A percentile compares a stretch with the other conserved stretches of the same genome.
Evolutionary conservation across 192 early-diverging fungal genomes (phyloP).

Genomic region (Podila minutissima): DNA sequence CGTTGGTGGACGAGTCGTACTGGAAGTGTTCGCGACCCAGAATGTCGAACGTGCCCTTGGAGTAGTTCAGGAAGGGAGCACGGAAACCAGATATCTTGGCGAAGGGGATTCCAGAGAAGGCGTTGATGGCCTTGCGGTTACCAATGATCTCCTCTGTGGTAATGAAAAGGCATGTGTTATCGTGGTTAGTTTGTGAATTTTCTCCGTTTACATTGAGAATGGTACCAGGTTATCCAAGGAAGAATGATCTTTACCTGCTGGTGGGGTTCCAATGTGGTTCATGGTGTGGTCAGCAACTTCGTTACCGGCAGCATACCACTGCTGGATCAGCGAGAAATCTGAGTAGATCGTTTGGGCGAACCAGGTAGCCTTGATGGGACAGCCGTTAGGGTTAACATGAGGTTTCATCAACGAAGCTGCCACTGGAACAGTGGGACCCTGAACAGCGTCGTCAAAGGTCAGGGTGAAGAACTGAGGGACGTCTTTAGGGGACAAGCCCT

Average conservation of each 20-base stretch:
- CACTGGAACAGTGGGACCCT: slow-evolving; percentile 38
- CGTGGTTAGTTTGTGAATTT: background rate
- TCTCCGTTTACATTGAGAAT: background rate
- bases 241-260: slow-evolving; percentile 19
- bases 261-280: slow-evolving; percentile 53
- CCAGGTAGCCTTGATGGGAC: slow-evolving; percentile 66
- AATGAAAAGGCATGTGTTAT: background rate
- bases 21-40: slow-evolving; percentile 54
- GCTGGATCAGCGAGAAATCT: slow-evolving; percentile 65
- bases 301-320: slow-evolving; percentile 70
- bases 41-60: slow-evolving; percentile 54
- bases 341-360: slow-evolving; percentile 72
- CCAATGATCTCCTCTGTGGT: slow-evolving; percentile 49
- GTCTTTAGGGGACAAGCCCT: slow-evolving; percentile 53
- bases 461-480: slow-evolving; percentile 68
- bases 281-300: slow-evolving; percentile 73
- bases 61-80: slow-evolving; percentile 70
- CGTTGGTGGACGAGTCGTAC: slow-evolving; percentile 67
- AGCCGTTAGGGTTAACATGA: slow-evolving; percentile 63
- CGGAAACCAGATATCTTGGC: slow-evolving; percentile 70
- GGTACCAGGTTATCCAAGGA: background rate
- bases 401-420: slow-evolving; percentile 12
- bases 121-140: slow-evolving; percentile 52
- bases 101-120: slow-evolving; percentile 68
- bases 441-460: slow-evolving; percentile 75